Conservation (phyloP, 257 asterid genomes). For the Scutellaria minor region DNA sequence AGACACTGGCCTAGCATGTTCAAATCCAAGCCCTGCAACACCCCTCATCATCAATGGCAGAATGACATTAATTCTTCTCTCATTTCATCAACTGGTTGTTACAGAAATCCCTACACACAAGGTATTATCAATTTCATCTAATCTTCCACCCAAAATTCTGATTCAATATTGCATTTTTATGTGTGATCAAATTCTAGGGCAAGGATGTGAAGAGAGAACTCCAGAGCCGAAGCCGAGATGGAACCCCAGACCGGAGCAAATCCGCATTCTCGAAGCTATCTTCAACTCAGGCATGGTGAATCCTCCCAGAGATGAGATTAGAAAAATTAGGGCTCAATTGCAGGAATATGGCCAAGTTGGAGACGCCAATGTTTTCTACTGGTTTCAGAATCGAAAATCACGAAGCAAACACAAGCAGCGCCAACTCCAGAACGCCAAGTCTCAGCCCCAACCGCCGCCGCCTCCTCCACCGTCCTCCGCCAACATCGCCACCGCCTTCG, state of each 20-base stretch:
- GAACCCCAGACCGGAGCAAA: constrained; percentile 96
- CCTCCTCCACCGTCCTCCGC: not conserved
- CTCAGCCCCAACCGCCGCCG: constrained; percentile 34
- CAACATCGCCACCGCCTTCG: constrained; percentile 22
- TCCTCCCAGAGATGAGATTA: constrained; percentile 90
- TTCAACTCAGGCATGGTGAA: constrained; percentile 97
- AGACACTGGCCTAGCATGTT: constrained; percentile 80
- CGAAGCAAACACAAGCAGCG: constrained; percentile 91
- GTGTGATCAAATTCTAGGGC: constrained; percentile 5
- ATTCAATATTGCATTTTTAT: too few species aligned
- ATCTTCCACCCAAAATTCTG: not conserved
- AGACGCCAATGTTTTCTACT: constrained; percentile 94
- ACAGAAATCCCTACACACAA: constrained; percentile 42
- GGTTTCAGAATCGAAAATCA: constrained; percentile 98
- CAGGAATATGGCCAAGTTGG: constrained; percentile 95
- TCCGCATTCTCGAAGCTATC: constrained; percentile 81
- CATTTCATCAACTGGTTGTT: constrained; percentile 34
- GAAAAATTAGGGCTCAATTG: constrained; percentile 80
- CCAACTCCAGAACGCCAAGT: constrained; percentile 53
- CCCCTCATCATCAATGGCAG: constrained; percentile 68
- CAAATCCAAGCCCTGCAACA: constrained; percentile 69
- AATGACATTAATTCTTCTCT: constrained; percentile 62
- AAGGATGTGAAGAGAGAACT: constrained; percentile 71
- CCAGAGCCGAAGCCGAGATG: constrained; percentile 97
- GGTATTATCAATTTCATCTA: constrained; percentile 21